Conservation (phyloP, 108 stramenopile species). For the Pseudonitzschia delicatissima region DNA sequence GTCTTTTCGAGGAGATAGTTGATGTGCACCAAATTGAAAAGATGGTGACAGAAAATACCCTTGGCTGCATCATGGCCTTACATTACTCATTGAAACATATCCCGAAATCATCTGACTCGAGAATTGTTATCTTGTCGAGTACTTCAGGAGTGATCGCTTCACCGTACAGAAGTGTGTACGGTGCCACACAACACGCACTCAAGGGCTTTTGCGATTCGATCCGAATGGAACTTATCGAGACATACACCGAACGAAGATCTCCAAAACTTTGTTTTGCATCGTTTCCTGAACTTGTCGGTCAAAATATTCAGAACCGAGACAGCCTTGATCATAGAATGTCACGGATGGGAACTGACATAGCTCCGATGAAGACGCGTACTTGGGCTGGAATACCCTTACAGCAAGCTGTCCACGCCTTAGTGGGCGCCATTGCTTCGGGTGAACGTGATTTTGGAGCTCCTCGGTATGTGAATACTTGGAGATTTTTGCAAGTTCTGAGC, state of each 20-base stretch:
- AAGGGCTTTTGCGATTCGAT: conserved; percentile 28
- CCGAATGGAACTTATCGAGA: conserved; percentile 27
- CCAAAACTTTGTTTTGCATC: conserved; percentile 22
- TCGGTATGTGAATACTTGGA: conserved; percentile 18
- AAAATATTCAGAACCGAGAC: not conserved
- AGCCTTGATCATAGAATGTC: not conserved
- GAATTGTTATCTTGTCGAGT: conserved; percentile 27
- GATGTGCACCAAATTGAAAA: conserved; percentile 23
- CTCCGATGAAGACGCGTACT: conserved; percentile 21
- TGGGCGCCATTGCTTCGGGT: conserved; percentile 21
- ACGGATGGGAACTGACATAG: conserved; percentile 22
- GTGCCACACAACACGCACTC: conserved; percentile 31
- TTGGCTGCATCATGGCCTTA: conserved; percentile 19
- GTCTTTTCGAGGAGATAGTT: conserved; percentile 38
- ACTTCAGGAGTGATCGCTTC: conserved; percentile 25
- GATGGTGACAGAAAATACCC: conserved; percentile 31
- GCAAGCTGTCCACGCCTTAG: conserved; percentile 21
- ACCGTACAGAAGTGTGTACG: conserved; percentile 31
- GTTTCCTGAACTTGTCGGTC: conserved; percentile 23
- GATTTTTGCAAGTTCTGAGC: conserved; percentile 12
- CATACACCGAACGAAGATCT: conserved; percentile 16
- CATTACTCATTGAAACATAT: conserved; percentile 28
- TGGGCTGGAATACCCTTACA: conserved; percentile 24
- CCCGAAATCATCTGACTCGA: conserved; percentile 25
- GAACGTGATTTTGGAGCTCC: conserved; percentile 29